Base-by-base conservation (phyloP, 306 rosid species). In the Cicer pinnatifidum region DNA sequence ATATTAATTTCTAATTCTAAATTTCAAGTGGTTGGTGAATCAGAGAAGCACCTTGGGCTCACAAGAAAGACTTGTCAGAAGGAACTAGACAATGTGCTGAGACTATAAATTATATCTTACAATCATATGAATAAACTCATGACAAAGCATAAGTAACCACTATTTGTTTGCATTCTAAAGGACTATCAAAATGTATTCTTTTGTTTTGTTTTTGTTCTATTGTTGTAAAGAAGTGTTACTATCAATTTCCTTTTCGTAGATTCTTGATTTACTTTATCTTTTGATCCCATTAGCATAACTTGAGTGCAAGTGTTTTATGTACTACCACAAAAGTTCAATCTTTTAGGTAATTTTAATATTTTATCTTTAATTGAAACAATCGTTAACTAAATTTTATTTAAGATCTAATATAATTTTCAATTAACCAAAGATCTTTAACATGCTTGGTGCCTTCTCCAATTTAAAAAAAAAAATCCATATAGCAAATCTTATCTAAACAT, bases 1-100 rank as follows among this genome's bases (percentile, higher is more conserved):
- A 45, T 69, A 56, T 76, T 72, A 54, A 56, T 77, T 59, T 52
- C 59, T 63, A 16, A 58, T 72, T 77, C 16, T 41, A 58, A 65
- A 57, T 44, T 71, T 46, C 23, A 66, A 58, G 69, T 82, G 75
- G 72, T 41, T 66, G 69, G 56, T 77, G 79, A 82, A 72, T 72
- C 80, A 77, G 73, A 73, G 79, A 72, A 77, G 72, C 79, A 71
- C 75, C 15, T 9, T 52, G 69, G 75, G 53, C 7, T 46, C 62
- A 23, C 61, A 23, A 63, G 12, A 47, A 71, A 65, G 48, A 56
- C 50, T 73, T 52, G 56, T 63, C 59, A 60, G 75, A 41, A 51
- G 76, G 46, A 61, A 75, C 76, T 48, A 38, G 19, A 57, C 68
- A 69, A 63, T 48, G 15, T 66, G 61, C 7, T 62, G 56, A 54